Base-by-base conservation (phyloP, 495 filamentous ascomycete genomes). In the Friedmanniomyces endolithicus region DNA sequence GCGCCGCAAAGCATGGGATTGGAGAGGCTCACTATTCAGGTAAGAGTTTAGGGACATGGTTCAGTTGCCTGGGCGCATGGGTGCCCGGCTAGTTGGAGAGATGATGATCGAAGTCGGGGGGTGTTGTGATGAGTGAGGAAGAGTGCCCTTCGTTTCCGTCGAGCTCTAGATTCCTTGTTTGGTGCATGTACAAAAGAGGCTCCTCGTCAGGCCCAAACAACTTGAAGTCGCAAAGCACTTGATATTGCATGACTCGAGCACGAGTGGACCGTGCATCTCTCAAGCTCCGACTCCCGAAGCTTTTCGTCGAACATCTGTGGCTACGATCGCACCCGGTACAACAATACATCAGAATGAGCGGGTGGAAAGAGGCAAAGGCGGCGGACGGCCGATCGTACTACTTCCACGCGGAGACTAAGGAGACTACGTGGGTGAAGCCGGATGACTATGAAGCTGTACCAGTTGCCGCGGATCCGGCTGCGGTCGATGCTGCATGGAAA, bases 371-470 rank as follows among this genome's bases (percentile, higher is more conserved):
- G 72, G 85, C 87, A 50, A 82, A 83, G 62, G 86, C 85, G 63
- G 67, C 81, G 3, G 90, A 94, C 61, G 92, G 92, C 39, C 79
- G 87, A 48, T 73, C 82, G n/a, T 98, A 98, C 70, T 98, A 94
- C 66, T 95, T 88, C 72, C 94, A 97, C 69, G 71, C 80, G 3
- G 71, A 83, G 57, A 95, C 88, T 4, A 90, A 92, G 64, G 83
- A 75, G 31, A 96, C 90, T 29, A 85, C 89, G 80, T 98, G 92
- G 92, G 82, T 80, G 37, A 96, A 95, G 70, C 92, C 92, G 19
- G 75, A 81, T 58, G 94, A 90, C 39, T 67, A 96, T 25, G 53
- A 53, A 7, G 48, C 33, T 7, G 39, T 19, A n/a, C 37, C 35
- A 1, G 25, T 46, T 25, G 11, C 34, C 27, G 17, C 39, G 6